A percentile compares a stretch with the other conserved stretches of the same genome.
Evolutionary conservation across 805 yeast genomes (phyloP).

Genomic region (Gaillardinia entomophila): DNA sequence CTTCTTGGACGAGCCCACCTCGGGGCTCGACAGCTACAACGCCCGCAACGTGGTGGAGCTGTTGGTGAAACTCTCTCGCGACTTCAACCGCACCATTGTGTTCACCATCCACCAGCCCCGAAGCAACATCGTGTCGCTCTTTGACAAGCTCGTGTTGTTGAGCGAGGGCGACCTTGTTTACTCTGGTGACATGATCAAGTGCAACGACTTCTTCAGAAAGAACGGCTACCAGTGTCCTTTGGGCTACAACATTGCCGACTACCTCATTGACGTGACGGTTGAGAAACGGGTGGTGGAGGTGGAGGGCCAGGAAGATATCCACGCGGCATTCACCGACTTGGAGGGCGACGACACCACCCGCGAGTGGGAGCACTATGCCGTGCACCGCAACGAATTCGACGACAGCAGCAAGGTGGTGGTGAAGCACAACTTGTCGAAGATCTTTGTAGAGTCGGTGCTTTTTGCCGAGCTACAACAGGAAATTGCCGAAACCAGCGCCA

Average conservation of each 20-base stretch:
- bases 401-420: slow-evolving; percentile 9
- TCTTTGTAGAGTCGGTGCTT: slow-evolving; percentile 33
- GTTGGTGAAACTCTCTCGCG: slow-evolving; percentile 71
- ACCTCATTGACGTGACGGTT: slow-evolving; percentile 84
- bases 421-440: slow-evolving; percentile 22
- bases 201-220: slow-evolving; percentile 67
- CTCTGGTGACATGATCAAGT: slow-evolving; percentile 76
- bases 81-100: slow-evolving; percentile 79
- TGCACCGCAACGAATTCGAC: slow-evolving; percentile 67
- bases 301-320: slow-evolving; percentile 18
- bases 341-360: slow-evolving; percentile 46
- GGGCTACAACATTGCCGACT: slow-evolving; percentile 93
- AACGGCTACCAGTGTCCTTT: slow-evolving; percentile 80
- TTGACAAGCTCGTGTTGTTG: slow-evolving; percentile 74
- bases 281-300: slow-evolving; percentile 35
- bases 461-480: slow-evolving; percentile 36
- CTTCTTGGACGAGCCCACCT: slow-evolving; percentile 89
- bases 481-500: slow-evolving; percentile 21
- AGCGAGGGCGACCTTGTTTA: slow-evolving; percentile 83
- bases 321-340: slow-evolving; percentile 16
- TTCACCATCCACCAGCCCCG: slow-evolving; percentile 97
- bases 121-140: slow-evolving; percentile 87
- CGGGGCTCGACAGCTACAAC: slow-evolving; percentile 91
- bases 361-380: slow-evolving; percentile 85
- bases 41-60: slow-evolving; percentile 89